These are phyloP conservation scores for Sindora glabra DNA, from an alignment of 306 rosid species.

Conservation along the genomic window DNA sequence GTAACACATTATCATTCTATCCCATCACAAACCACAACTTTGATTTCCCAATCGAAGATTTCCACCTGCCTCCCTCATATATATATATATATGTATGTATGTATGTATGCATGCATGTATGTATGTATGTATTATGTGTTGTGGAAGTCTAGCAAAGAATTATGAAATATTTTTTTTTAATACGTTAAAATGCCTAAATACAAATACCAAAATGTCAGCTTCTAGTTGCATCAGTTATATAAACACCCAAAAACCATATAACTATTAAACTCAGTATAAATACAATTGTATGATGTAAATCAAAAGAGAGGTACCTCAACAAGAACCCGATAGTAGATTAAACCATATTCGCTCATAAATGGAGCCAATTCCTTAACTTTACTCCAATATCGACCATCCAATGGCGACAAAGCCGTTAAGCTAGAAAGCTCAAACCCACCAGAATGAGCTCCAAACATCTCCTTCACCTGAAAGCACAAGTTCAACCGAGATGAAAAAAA, in stretches of 20 bases:
- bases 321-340: slow-evolving; percentile 47
- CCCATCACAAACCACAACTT: too few relatives aligned
- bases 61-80: too few relatives aligned
- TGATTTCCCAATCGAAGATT: too few relatives aligned
- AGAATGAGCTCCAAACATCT: slow-evolving; percentile 9
- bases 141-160: too few relatives aligned
- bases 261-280: not conserved
- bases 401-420: slow-evolving; percentile 62
- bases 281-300: too few relatives aligned
- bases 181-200: not conserved
- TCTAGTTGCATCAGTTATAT: not conserved
- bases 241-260: not conserved
- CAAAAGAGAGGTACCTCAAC: slow-evolving; percentile 53
- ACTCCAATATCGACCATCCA: slow-evolving; percentile 69
- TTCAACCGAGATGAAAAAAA: too few relatives aligned
- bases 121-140: too few relatives aligned
- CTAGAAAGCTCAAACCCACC: slow-evolving; percentile 32
- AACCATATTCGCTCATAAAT: slow-evolving; percentile 50
- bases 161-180: too few relatives aligned
- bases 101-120: too few relatives aligned
- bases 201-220: not conserved
- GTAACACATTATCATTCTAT: too few relatives aligned
- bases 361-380: slow-evolving; percentile 61
- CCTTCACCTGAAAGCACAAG: slow-evolving; percentile 5
- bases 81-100: too few relatives aligned